These are phyloP conservation scores for Danielia reshetovae DNA, from an alignment of 805 yeast genomes.

Conservation along the genomic window DNA sequence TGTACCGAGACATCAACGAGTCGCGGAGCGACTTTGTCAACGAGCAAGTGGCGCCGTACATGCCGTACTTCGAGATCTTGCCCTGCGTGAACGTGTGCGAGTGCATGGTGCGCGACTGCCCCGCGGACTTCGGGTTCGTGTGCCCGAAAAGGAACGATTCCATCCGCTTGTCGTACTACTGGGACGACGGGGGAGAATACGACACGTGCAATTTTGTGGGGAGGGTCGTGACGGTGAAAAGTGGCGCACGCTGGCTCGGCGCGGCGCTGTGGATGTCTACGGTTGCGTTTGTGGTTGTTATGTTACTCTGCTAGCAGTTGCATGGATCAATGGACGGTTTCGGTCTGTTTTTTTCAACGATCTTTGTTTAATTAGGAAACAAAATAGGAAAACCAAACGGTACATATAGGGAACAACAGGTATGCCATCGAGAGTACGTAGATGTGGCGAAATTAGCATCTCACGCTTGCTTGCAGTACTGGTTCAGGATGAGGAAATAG, in stretches of 20 bases:
- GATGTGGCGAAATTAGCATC: no score
- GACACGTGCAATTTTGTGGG: slow-evolving; percentile 40
- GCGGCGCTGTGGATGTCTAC: not conserved
- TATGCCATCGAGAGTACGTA: no score
- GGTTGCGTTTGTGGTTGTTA: slow-evolving; percentile 1
- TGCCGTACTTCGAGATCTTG: slow-evolving; percentile 68
- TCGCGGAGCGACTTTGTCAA: slow-evolving; percentile 64
- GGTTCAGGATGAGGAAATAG: no score
- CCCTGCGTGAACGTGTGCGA: slow-evolving; percentile 86
- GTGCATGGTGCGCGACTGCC: slow-evolving; percentile 78
- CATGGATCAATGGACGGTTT: no score
- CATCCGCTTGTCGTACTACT: slow-evolving; percentile 40
- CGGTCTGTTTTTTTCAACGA: no score
- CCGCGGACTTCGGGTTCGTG: slow-evolving; percentile 64
- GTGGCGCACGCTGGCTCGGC: slow-evolving; percentile 1
- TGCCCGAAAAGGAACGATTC: slow-evolving; percentile 56
- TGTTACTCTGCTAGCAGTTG: not conserved
- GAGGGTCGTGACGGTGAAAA: not conserved
- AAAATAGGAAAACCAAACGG: no score
- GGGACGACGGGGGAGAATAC: slow-evolving; percentile 28
- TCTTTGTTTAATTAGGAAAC: no score
- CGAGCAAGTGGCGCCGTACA: slow-evolving; percentile 47
- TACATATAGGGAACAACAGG: no score
- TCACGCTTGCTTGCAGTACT: no score
- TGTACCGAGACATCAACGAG: slow-evolving; percentile 40